These are phyloP conservation scores for Blastobotrys elegans DNA, from an alignment of 1,139 yeast species.

Conservation along the genomic window DNA sequence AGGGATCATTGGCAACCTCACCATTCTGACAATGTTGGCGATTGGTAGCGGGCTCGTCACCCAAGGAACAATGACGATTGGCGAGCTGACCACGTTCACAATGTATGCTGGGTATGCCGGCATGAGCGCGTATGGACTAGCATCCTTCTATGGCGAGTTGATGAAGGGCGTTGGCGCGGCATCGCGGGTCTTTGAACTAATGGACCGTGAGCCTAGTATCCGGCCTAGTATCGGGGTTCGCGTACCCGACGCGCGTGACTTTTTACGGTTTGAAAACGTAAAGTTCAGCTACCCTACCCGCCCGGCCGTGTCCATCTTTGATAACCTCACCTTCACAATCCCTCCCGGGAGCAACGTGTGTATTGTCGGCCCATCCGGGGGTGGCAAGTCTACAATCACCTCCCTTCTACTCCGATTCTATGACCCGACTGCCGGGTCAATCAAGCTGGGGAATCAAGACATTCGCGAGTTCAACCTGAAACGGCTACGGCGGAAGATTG, in stretches of 20 bases:
- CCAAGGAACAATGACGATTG: conserved; percentile 67
- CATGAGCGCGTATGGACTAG: conserved; percentile 79
- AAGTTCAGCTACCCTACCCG: conserved; percentile 83
- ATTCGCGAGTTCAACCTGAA: conserved; percentile 66
- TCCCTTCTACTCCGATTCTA: conserved; percentile 76
- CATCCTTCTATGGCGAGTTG: conserved; percentile 84
- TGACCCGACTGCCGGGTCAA: conserved; percentile 64
- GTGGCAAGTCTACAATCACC: conserved; percentile 89
- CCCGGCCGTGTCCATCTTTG: conserved; percentile 65
- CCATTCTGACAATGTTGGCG: conserved; percentile 69
- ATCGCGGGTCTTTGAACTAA: conserved; percentile 80
- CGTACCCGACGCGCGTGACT: conserved; percentile 40
- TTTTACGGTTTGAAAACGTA: conserved; percentile 60
- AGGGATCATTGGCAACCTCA: conserved; percentile 74
- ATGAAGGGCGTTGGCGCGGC: conserved; percentile 99
- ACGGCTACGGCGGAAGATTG: conserved; percentile 65
- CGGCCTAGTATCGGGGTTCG: conserved; percentile 56
- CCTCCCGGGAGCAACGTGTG: conserved; percentile 85
- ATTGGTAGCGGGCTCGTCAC: conserved; percentile 79
- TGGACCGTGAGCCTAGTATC: conserved; percentile 69
- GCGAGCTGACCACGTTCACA: conserved; percentile 89
- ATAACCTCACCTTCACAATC: conserved; percentile 58
- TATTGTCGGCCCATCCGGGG: conserved; percentile 93
- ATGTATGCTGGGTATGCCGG: conserved; percentile 94
- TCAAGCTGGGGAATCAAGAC: conserved; percentile 65